Conservation (phyloP, 176 grass and related monocot species). For the Triticum turgidum region DNA sequence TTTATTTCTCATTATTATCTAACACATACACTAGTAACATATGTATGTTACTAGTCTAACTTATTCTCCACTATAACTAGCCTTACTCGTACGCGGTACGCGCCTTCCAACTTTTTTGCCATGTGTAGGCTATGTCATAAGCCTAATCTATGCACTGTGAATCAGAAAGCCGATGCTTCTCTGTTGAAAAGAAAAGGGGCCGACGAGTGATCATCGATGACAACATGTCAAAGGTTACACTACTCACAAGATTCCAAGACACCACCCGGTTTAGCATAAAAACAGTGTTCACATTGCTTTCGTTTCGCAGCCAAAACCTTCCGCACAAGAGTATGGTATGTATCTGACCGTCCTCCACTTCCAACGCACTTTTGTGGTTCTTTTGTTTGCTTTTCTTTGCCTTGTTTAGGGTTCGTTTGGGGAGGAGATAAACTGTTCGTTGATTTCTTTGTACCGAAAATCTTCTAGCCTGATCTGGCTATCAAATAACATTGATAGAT, state of each 20-base stretch:
- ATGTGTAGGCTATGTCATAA: neutral
- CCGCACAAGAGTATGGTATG: neutral
- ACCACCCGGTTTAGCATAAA: neutral
- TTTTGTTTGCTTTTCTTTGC: no score
- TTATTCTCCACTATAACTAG: no score
- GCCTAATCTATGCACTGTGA: neutral
- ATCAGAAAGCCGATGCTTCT: neutral
- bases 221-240: conserved; percentile 7
- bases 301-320: neutral
- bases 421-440: no score
- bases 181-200: neutral
- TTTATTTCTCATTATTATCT: no score
- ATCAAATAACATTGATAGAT: no score
- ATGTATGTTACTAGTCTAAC: no score
- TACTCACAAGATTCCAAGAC: neutral
- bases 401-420: no score
- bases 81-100: conserved; percentile 1
- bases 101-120: conserved; percentile 18
- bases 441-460: no score
- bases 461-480: no score
- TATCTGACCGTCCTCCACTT: no score
- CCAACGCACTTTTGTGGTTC: no score
- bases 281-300: conserved; percentile 31
- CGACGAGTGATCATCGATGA: neutral
- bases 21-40: no score